Evolutionary conservation across 495 filamentous ascomycete genomes (phyloP), one percentile per base, ranked within the genome.

Genomic region (Trichoderma parareesei): DNA sequence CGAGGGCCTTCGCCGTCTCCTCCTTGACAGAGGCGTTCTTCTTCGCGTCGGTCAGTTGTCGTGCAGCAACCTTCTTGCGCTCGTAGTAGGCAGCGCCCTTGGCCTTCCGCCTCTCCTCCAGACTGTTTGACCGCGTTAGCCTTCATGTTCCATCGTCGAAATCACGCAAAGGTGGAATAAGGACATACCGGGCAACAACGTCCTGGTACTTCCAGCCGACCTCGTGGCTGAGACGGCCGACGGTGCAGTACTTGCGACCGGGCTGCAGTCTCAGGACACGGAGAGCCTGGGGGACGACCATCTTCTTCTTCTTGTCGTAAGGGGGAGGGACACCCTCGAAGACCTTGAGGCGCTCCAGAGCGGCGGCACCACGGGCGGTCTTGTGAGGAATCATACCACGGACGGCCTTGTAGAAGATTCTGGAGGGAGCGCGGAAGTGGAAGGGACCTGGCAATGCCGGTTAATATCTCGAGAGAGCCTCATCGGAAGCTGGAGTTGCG

Each of bases 331-430:
- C 87, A 85, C 94, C 94, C 90, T 98, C 94, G 82, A 97, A 98
- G 76, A 95, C 91, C 90, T 98, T 98, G 66, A 98, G 90, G 78
- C 94, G 88, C 85, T 97, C 92, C 78, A 98, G 79, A 68, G 94
- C 94, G 69, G 93, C 92, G 74, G 93, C 89, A 77, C 94, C 94
- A 76, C 94, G 94, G 76, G 93, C 84, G 71, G 94, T 98, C 87
- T 98, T 98, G 90, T 98, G 94, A 74, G 94, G 95, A 69, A 98
- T 93, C 94, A 98, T 98, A 78, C 94, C 94, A 76, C 94, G 95
- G 81, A 98, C 91, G 76, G 94, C 92, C 87, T 97, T 96, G 89
- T 97, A 98, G 89, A 98, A 93, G 81, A 98, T 97, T 78, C 95
- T 88, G 70, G 93, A 94, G 61, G 94, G 94, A 73, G 92, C 90